These are phyloP conservation scores for Mucuna pruriens DNA, from an alignment of 306 rosid species.

Conservation along the genomic window DNA sequence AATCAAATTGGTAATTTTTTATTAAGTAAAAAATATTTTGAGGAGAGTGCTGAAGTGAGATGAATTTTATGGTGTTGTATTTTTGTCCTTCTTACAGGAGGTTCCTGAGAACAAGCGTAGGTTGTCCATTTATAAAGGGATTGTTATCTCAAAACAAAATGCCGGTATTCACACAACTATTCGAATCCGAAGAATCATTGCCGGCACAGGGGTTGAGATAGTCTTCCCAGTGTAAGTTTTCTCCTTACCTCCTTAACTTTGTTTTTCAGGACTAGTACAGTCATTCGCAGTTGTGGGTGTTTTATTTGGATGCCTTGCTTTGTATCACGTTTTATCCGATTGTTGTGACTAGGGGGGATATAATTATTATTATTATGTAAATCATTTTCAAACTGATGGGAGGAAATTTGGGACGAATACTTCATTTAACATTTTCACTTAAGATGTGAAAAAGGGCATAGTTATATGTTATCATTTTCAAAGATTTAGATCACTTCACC, in stretches of 20 bases:
- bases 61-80: slow-evolving; percentile 29
- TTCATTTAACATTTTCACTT: neutral
- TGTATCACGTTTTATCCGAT: neutral
- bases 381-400: neutral
- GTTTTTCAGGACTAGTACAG: neutral
- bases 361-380: neutral
- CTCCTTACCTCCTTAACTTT: slow-evolving; percentile 7
- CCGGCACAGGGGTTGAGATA: slow-evolving; percentile 95
- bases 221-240: slow-evolving; percentile 86
- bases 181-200: slow-evolving; percentile 88
- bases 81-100: slow-evolving; percentile 64
- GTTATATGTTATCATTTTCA: neutral
- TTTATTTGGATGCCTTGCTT: slow-evolving; percentile 2
- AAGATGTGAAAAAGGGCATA: neutral
- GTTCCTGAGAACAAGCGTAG: slow-evolving; percentile 96
- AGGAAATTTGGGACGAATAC: neutral
- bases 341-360: slow-evolving; percentile 13
- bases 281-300: slow-evolving; percentile 1
- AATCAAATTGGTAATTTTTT: slow-evolving; percentile 76
- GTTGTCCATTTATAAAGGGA: slow-evolving; percentile 84
- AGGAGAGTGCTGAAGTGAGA: neutral
- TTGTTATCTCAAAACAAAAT: slow-evolving; percentile 91
- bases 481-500: neutral
- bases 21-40: neutral
- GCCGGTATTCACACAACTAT: slow-evolving; percentile 96